These are phyloP conservation scores for Cytospora piceae DNA, from an alignment of 2,329 filamentous ascomycete genomes.

Conservation along the genomic window DNA sequence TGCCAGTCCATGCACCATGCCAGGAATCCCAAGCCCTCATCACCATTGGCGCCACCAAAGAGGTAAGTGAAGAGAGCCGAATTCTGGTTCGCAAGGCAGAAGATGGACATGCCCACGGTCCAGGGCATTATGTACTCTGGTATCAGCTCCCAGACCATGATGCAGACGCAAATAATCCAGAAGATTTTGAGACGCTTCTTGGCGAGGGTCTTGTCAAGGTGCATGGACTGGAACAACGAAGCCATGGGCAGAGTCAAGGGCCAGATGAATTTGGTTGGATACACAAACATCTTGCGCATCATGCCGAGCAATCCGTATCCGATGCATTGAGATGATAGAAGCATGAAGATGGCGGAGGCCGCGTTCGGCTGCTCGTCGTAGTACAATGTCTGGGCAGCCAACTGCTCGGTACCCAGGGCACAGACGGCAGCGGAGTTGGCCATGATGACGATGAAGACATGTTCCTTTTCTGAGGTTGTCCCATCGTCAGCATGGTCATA, in stretches of 20 bases:
- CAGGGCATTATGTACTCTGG: constrained; percentile 52
- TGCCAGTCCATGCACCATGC: constrained; percentile 47
- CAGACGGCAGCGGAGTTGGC: constrained; percentile 30
- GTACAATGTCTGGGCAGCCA: constrained; percentile 52
- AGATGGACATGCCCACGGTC: constrained; percentile 45
- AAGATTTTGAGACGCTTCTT: constrained; percentile 47
- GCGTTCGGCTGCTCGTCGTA: constrained; percentile 46
- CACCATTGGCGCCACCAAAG: constrained; percentile 50
- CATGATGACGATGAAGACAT: constrained; percentile 33
- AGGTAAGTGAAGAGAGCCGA: constrained; percentile 50
- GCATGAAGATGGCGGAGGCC: constrained; percentile 48
- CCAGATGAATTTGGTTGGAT: constrained; percentile 49
- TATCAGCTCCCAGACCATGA: constrained; percentile 53
- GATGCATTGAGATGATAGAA: constrained; percentile 52
- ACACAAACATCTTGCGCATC: constrained; percentile 49
- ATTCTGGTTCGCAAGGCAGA: constrained; percentile 50
- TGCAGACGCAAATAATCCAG: constrained; percentile 41
- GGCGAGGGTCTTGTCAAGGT: constrained; percentile 39
- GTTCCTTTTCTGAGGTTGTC: constrained; percentile 21
- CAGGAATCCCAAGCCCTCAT: constrained; percentile 45
- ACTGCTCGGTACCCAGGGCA: constrained; percentile 39
- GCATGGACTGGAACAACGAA: constrained; percentile 38
- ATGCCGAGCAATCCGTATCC: constrained; percentile 55
- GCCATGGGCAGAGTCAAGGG: constrained; percentile 38
- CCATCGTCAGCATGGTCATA: not conserved